Percentiles rank a stretch among this genome's conserved stretches.
Evolutionary conservation across 257 asterid species (phyloP).

Genomic region (Fraxinus excelsior): DNA sequence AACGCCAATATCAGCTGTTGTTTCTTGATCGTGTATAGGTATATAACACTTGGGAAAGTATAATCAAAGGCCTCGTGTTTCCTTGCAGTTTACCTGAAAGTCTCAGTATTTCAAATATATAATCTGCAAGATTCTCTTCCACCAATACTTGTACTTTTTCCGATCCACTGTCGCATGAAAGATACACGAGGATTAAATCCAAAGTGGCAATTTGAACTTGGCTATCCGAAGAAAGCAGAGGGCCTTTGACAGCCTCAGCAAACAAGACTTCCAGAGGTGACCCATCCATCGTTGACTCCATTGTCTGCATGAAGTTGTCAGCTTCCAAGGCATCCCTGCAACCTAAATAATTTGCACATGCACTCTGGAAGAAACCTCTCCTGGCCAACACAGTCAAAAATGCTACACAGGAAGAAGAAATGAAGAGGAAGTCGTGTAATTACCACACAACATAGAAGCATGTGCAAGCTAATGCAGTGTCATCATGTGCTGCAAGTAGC

Average conservation of each 20-base stretch:
- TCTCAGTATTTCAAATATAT: slow-evolving; percentile 84
- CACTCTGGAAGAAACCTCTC: slow-evolving; percentile 70
- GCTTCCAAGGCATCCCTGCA: slow-evolving; percentile 44
- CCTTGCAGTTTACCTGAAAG: slow-evolving; percentile 60
- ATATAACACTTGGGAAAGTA: slow-evolving; percentile 15
- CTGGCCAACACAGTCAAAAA: slow-evolving; percentile 79
- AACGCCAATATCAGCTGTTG: neutral
- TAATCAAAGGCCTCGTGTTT: slow-evolving; percentile 14
- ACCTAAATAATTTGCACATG: slow-evolving; percentile 39
- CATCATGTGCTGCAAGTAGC: slow-evolving; percentile 13
- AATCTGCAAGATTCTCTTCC: slow-evolving; percentile 86
- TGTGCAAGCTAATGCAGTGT: slow-evolving; percentile 4
- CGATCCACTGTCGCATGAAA: slow-evolving; percentile 54
- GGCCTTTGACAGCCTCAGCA: slow-evolving; percentile 95
- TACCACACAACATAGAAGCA: slow-evolving; percentile 13
- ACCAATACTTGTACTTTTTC: slow-evolving; percentile 58
- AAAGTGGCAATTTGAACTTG: slow-evolving; percentile 82
- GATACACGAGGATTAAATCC: slow-evolving; percentile 59
- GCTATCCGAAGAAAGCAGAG: slow-evolving; percentile 90
- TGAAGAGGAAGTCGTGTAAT: slow-evolving; percentile 1
- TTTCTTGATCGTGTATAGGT: slow-evolving; percentile 3
- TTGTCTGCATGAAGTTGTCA: slow-evolving; percentile 57
- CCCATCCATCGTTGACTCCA: slow-evolving; percentile 47
- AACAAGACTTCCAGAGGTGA: slow-evolving; percentile 65
- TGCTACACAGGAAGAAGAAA: slow-evolving; percentile 51